phyloP scores from a whole-genome alignment of 148 eudicot genomes.

The Rhododendron molle region DNA sequence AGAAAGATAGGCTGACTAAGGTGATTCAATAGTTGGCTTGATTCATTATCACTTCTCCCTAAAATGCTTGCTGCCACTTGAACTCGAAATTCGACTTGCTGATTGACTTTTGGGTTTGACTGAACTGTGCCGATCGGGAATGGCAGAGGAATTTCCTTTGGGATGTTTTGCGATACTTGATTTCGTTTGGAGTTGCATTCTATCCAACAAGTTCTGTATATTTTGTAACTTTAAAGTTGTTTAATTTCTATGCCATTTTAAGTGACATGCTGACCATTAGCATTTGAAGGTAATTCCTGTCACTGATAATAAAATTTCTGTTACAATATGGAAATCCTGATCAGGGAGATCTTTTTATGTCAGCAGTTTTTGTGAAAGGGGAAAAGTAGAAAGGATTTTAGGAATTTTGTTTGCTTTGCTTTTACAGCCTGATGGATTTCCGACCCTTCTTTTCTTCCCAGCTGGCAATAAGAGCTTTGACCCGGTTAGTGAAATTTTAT shows the following conservation, averaged over 20 bases:
- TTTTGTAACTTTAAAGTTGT: not conserved
- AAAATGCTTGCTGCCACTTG: not conserved
- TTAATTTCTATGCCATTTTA: not conserved
- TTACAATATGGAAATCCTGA: not conserved
- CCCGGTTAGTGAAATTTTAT: conserved; percentile 51
- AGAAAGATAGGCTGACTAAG: not conserved
- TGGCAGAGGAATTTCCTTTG: not conserved
- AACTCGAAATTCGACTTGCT: not conserved
- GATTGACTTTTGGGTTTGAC: not conserved
- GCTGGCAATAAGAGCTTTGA: conserved; percentile 88
- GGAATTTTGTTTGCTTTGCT: not conserved
- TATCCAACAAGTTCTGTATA: not conserved
- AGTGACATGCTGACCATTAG: not conserved
- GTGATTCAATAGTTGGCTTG: not conserved
- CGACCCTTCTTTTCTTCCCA: conserved; percentile 72
- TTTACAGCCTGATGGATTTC: conserved; percentile 46
- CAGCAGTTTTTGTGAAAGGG: not conserved
- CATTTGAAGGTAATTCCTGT: not conserved
- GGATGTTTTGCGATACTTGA: not conserved
- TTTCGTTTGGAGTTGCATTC: not conserved
- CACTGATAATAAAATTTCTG: not conserved
- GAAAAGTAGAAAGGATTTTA: not conserved
- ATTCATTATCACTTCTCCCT: not conserved
- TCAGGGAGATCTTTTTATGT: not conserved
- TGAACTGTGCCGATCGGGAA: not conserved